These are phyloP conservation scores for Aureobasidium sp. DNA, from an alignment of 2,329 filamentous ascomycete genomes.

Conservation along the genomic window DNA sequence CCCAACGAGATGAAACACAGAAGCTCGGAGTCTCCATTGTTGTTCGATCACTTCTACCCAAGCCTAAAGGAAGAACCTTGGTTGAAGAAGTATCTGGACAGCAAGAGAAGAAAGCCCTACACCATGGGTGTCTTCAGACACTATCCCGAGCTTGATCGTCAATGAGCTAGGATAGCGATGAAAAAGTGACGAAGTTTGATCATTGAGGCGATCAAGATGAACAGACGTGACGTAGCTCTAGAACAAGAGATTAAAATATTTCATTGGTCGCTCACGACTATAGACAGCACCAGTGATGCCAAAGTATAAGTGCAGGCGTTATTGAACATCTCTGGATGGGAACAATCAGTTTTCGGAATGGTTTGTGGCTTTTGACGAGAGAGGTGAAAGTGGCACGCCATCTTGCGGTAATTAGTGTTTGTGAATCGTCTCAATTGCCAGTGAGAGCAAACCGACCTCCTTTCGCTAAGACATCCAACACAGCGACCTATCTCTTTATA, in stretches of 20 bases:
- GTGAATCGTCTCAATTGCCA: neutral
- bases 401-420: no score
- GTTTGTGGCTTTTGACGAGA: neutral
- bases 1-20: conserved; percentile 56
- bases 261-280: neutral
- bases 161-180: conserved; percentile 23
- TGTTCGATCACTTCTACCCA: conserved; percentile 57
- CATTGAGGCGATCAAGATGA: neutral
- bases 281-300: neutral
- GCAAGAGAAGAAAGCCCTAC: conserved; percentile 56
- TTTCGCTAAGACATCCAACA: neutral
- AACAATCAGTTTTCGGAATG: neutral
- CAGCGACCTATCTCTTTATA: neutral
- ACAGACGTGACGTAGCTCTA: neutral
- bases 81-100: conserved; percentile 62
- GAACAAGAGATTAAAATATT: neutral
- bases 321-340: no score
- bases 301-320: no score
- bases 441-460: neutral
- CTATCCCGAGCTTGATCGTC: conserved; percentile 63
- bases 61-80: conserved; percentile 55
- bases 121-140: conserved; percentile 60
- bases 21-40: conserved; percentile 50
- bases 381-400: neutral
- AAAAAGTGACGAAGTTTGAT: neutral